These are phyloP conservation scores for Penicillium paxilli DNA, from an alignment of 495 filamentous ascomycete genomes.

Conservation along the genomic window DNA sequence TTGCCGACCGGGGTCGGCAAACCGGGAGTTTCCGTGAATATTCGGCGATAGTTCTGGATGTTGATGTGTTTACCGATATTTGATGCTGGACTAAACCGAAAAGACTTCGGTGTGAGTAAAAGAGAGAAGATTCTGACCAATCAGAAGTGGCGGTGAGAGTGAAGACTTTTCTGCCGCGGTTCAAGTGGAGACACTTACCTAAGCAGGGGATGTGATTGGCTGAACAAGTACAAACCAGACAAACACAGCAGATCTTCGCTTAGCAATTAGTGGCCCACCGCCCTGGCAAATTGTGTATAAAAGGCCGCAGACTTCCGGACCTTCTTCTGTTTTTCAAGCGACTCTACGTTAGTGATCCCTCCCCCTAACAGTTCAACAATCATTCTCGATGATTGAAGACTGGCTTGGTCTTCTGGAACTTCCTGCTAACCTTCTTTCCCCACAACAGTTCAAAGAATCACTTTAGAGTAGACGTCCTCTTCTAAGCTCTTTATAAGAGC, in stretches of 20 bases:
- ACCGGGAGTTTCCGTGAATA: no score
- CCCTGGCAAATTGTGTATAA: slow-evolving; percentile 14
- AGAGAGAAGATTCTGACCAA: neutral
- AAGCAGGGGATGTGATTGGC: neutral
- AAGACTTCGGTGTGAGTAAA: no score
- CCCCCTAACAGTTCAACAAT: slow-evolving; percentile 25
- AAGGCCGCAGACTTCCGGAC: slow-evolving; percentile 13
- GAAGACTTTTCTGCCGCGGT: slow-evolving; percentile 10
- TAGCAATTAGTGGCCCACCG: slow-evolving; percentile 25
- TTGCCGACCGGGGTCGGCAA: no score
- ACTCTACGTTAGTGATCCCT: slow-evolving; percentile 61
- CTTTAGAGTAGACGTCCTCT: slow-evolving; percentile 84
- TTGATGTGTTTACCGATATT: slow-evolving; percentile 5
- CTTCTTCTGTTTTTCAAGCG: slow-evolving; percentile 50
- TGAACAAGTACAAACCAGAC: slow-evolving; percentile 14
- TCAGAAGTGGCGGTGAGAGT: neutral
- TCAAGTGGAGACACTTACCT: neutral
- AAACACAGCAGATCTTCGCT: slow-evolving; percentile 32
- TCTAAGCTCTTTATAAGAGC: slow-evolving; percentile 78
- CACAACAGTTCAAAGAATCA: slow-evolving; percentile 79
- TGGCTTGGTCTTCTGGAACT: neutral
- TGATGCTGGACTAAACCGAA: no score
- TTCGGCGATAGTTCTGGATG: neutral
- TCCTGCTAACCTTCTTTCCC: slow-evolving; percentile 30
- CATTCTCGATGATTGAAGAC: neutral